Evolutionary conservation across 768 basidiomycete species (phyloP).

Genomic region (Hygrophorus russula): DNA sequence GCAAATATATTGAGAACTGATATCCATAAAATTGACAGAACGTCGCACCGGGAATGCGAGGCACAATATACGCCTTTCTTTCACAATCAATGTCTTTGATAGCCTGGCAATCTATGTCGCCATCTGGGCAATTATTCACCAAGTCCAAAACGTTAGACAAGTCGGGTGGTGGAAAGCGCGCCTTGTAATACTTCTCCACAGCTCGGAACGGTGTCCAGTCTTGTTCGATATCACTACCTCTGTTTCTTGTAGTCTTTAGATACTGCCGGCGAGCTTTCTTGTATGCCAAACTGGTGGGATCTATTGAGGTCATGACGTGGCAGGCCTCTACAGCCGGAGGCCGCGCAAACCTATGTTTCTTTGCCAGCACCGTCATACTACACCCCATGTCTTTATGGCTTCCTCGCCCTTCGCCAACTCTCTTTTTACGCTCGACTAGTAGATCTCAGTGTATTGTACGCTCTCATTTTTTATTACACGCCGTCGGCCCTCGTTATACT

Average conservation of each 20-base stretch:
- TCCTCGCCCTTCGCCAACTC: constrained; percentile 39
- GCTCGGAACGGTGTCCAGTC: constrained; percentile 69
- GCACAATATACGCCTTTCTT: constrained; percentile 33
- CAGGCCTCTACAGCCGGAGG: too few relatives aligned
- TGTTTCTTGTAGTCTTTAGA: constrained; percentile 48
- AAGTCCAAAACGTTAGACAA: constrained; percentile 61
- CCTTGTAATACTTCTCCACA: constrained; percentile 74
- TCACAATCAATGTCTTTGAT: constrained; percentile 12
- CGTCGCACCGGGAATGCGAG: constrained; percentile 44
- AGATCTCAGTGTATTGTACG: background rate
- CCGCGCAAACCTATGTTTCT: too few relatives aligned
- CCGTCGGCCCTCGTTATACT: constrained; percentile 8
- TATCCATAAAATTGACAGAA: background rate
- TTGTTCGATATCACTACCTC: constrained; percentile 28
- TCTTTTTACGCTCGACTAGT: constrained; percentile 24
- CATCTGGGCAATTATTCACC: constrained; percentile 31
- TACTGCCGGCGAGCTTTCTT: constrained; percentile 49
- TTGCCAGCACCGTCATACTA: too few relatives aligned
- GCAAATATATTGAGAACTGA: constrained; percentile 8
- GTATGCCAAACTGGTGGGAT: constrained; percentile 31
- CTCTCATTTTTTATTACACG: background rate
- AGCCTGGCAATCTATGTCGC: constrained; percentile 21
- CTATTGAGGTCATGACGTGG: constrained; percentile 15
- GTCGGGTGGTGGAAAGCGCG: constrained; percentile 69
- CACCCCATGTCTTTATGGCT: constrained; percentile 78